Percentiles rank a stretch among this genome's conserved stretches.
phyloP scores from a whole-genome alignment of 495 filamentous ascomycete genomes.

The Aspergillus bertholletiae region DNA sequence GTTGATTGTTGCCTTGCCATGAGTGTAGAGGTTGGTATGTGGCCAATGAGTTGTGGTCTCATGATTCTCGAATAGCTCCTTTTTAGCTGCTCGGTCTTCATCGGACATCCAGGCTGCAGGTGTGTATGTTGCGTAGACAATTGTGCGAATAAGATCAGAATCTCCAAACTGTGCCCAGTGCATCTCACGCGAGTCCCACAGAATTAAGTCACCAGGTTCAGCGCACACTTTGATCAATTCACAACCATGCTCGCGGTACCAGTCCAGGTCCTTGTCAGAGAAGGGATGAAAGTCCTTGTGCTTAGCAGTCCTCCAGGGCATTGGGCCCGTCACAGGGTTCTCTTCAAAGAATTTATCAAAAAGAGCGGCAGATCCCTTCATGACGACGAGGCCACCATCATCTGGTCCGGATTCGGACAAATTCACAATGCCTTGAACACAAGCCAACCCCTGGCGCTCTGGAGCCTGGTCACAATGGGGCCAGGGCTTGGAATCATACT shows the following conservation, averaged over 20 bases:
- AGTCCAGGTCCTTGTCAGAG: constrained; percentile 27
- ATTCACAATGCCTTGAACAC: constrained; percentile 43
- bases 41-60: constrained; percentile 44
- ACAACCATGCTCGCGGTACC: constrained; percentile 28
- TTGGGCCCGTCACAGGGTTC: constrained; percentile 24
- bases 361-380: constrained; percentile 25
- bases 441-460: constrained; percentile 26
- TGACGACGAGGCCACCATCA: constrained; percentile 33
- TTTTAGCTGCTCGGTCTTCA: constrained; percentile 30
- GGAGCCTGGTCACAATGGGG: constrained; percentile 28
- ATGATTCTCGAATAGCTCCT: constrained; percentile 31
- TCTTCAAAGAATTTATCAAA: constrained; percentile 30
- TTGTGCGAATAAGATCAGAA: constrained; percentile 26
- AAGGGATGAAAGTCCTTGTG: constrained; percentile 30
- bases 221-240: constrained; percentile 25
- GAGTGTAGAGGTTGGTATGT: constrained; percentile 27
- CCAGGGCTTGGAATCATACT: constrained; percentile 18
- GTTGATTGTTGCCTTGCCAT: constrained; percentile 14
- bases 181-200: constrained; percentile 41
- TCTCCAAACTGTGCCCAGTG: constrained; percentile 25
- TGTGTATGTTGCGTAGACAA: constrained; percentile 39
- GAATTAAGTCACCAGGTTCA: constrained; percentile 38
- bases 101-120: constrained; percentile 27
- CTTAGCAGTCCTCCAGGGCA: constrained; percentile 15
- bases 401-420: constrained; percentile 28